Conservation (phyloP, 495 filamentous ascomycete genomes). For the Evansstolkia leycettana region DNA sequence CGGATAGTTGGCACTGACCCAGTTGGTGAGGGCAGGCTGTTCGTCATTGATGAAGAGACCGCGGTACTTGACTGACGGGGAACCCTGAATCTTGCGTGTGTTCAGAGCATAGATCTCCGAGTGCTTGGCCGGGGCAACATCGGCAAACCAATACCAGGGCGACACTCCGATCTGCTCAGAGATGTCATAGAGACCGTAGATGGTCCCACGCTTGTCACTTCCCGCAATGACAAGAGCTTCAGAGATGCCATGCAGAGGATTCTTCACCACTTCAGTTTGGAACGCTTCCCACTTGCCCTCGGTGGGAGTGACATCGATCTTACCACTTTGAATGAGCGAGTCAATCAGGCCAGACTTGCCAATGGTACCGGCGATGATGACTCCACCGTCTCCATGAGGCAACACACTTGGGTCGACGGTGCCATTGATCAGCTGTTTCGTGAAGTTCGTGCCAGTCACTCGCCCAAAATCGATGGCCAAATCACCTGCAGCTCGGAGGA, state of each 20-base stretch:
- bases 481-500: constrained; percentile 53
- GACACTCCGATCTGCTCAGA: constrained; percentile 68
- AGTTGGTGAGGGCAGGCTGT: constrained; percentile 57
- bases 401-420: constrained; percentile 17
- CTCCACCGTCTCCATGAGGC: constrained; percentile 3
- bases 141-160: constrained; percentile 69
- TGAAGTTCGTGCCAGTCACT: constrained; percentile 45
- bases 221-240: constrained; percentile 58
- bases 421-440: constrained; percentile 16
- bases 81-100: constrained; percentile 40
- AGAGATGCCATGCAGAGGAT: constrained; percentile 43
- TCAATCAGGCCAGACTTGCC: constrained; percentile 50
- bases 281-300: constrained; percentile 62
- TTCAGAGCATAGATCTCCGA: constrained; percentile 43
- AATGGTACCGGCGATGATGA: constrained; percentile 62
- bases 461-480: constrained; percentile 60
- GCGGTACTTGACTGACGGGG: constrained; percentile 60
- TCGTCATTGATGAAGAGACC: constrained; percentile 76
- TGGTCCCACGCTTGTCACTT: constrained; percentile 53
- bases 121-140: constrained; percentile 44
- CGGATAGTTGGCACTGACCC: constrained; percentile 43
- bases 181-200: constrained; percentile 63
- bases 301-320: constrained; percentile 42
- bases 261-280: constrained; percentile 42
- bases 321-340: constrained; percentile 35